Evolutionary conservation across 2,329 filamentous ascomycete genomes (phyloP), one percentile per base, ranked within the genome.

Genomic region (Stromatinia cepivora): DNA sequence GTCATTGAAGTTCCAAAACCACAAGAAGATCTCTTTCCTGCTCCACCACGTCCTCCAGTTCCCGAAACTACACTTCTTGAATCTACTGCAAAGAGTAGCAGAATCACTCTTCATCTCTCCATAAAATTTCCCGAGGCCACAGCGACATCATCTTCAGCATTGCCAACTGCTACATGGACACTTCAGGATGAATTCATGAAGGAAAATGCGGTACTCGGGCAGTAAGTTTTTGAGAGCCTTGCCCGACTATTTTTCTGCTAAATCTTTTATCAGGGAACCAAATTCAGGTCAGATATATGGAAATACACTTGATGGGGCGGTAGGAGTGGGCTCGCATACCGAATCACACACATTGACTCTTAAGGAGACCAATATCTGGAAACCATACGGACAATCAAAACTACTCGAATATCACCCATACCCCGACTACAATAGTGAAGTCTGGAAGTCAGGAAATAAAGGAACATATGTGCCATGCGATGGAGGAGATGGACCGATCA

Each of bases 401-500:
- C 85, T 87, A 0, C 81, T 86, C 67, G 81, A 85, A 28, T 92
- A 92, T 79, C 84, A 89, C 70, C 91, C 91, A 0, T 93, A 93
- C 72, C 90, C 91, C 0, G 81, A 86, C 22, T 92, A 93, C 80
- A 90, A 91, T 75, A 85, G 84, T 64, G 80, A 82, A 4, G 79
- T 82, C 20, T 93, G 89, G 89, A 85, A 82, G 74, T 79, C 81
- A 61, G 78, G 80, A 42, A 85, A 85, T 72, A 82, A 84, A 61
- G 90, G 88, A 22, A 78, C 84, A 67, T 87, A 90, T 75, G 83
- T 87, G 8, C 79, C 88, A 2, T 94, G 92, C 77, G 81, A 86
- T 64, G 90, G 90, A 1, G 87, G 90, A 1, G 78, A 83, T 67
- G 82, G 82, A 17, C 13, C 52, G 17, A 61, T 74, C 6, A 84